A percentile compares a stretch with the other conserved stretches of the same genome.
Evolutionary conservation across 768 basidiomycete species (phyloP).

Genomic region (Tylopilus intermedius): DNA sequence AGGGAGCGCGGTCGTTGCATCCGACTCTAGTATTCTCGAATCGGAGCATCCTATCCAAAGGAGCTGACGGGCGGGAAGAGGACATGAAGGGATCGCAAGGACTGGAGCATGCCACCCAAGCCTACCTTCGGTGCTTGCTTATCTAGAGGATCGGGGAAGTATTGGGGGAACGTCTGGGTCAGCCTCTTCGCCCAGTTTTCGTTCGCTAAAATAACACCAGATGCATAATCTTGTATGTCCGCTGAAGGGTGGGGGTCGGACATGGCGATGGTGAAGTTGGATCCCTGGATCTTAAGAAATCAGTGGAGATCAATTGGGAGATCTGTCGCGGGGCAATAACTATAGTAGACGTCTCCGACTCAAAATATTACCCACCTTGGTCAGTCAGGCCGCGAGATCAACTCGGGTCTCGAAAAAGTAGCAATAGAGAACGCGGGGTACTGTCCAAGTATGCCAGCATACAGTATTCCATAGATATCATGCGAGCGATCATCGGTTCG

Average conservation of each 20-base stretch:
- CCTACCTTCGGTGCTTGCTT: conserved; percentile 21
- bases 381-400: no score
- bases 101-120: not conserved
- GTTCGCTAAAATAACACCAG: conserved; percentile 12
- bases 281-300: not conserved
- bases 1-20: conserved; percentile 62
- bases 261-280: not conserved
- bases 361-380: not conserved
- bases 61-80: conserved; percentile 35
- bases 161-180: conserved; percentile 19
- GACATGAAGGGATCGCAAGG: not conserved
- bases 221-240: not conserved
- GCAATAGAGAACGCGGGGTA: no score
- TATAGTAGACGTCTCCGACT: not conserved
- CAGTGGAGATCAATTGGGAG: not conserved
- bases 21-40: conserved; percentile 78
- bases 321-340: not conserved
- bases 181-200: conserved; percentile 17
- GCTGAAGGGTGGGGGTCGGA: not conserved
- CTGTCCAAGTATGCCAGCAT: no score
- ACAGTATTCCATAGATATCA: not conserved
- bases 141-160: conserved; percentile 12
- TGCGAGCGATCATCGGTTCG: not conserved
- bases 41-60: conserved; percentile 84
- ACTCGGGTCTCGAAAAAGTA: no score